Evolutionary conservation across 495 filamentous ascomycete species (phyloP), one percentile per base, ranked within the genome.

Genomic region (Neurospora sp.): DNA sequence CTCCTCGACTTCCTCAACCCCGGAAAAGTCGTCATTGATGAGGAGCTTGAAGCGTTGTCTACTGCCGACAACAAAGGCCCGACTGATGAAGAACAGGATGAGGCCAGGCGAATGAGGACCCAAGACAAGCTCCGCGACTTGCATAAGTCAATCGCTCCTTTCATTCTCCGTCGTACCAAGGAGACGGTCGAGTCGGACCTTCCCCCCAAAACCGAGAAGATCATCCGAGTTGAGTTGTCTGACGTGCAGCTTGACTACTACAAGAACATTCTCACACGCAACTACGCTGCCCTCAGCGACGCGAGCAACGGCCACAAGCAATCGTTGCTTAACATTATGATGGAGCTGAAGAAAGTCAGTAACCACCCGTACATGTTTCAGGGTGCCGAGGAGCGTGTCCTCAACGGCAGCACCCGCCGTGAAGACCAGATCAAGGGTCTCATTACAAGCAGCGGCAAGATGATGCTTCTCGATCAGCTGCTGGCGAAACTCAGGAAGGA

Each of bases 261-360:
- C 82, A 98, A 97, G 78, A 98, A 98, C 78, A 98, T 99, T 73
- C 87, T 99, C 10, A 98, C 96, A 0, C 89, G 94, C 69, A 99
- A 99, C 75, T 99, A 98, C 77, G 91, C 94, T 38, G 96, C 95
- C 8, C 87, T 99, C 68, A 97, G 96, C 77, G 90, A 95, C 75
- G 95, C 94, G 27, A 89, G 90, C 37, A 93, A 88, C 69, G 96
- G 94, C 8, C 90, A 93, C 78, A 97, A 97, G 80, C 94, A 96
- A 74, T 97, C 94, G 1, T 82, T 98, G n/a, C 82, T 98, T 71
- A 99, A 99, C 82, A 97, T 99, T 78, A 97, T 98, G 87, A 99
- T 99, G 95, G 96, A 99, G 79, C 81, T 99, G 76, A 98, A 98
- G 85, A 99, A 99, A 81, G 93, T 94, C 75, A 97, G 94, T 86